Conservation (phyloP, 2,329 filamentous ascomycete genomes). For the Pseudodiploospora longispora region DNA sequence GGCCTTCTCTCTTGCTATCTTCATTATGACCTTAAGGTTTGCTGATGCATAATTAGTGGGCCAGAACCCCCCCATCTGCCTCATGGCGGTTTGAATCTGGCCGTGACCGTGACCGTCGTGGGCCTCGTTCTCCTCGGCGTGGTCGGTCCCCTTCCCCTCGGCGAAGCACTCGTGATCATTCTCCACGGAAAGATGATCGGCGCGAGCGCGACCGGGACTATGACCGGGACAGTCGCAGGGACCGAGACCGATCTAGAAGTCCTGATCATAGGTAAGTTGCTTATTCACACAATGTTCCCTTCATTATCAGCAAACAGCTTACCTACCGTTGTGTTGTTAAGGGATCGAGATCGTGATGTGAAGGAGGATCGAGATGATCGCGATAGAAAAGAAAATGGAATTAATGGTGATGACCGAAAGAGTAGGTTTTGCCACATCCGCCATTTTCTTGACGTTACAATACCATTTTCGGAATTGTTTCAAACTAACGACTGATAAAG, state of each 20-base stretch:
- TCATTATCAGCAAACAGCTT: background rate
- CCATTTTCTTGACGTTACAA: no score
- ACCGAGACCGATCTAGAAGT: conserved; percentile 69
- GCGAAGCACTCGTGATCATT: conserved; percentile 69
- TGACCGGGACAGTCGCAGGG: conserved; percentile 66
- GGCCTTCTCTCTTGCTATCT: conserved; percentile 18
- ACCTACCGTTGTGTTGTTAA: conserved; percentile 23
- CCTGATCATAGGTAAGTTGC: conserved; percentile 49
- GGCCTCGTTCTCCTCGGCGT: conserved; percentile 49
- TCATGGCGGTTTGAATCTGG: conserved; percentile 98
- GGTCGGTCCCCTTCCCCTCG: conserved; percentile 73
- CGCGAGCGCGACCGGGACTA: conserved; percentile 73
- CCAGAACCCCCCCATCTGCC: conserved; percentile 91
- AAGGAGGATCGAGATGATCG: conserved; percentile 64
- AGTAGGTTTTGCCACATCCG: conserved; percentile 41
- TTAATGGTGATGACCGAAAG: conserved; percentile 87
- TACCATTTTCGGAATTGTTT: background rate
- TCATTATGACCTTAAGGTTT: background rate
- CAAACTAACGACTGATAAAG: conserved; percentile 2
- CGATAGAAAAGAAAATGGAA: conserved; percentile 65
- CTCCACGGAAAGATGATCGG: conserved; percentile 81
- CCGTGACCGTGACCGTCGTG: conserved; percentile 60
- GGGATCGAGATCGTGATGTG: conserved; percentile 47
- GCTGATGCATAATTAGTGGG: conserved; percentile 62
- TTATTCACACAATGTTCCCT: background rate